Percentiles rank a stretch among this genome's conserved stretches.
Evolutionary conservation across 2,329 filamentous ascomycete genomes (phyloP).

Genomic region (Colletotrichum sp.): DNA sequence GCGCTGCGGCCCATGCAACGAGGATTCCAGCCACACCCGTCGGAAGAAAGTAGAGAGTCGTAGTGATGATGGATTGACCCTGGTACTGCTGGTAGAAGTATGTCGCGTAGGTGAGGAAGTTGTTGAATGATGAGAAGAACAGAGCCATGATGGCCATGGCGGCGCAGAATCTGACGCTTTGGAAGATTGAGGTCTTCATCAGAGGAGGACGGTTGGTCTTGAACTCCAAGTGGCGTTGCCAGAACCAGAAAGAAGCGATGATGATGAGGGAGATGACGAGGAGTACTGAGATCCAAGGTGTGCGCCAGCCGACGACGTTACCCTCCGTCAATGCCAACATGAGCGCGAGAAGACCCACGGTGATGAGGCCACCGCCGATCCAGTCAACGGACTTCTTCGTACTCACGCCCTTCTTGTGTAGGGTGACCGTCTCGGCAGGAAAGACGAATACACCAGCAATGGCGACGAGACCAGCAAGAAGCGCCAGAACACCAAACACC

Average conservation of each 20-base stretch:
- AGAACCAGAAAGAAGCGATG: constrained; percentile 60
- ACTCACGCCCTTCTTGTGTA: constrained; percentile 28
- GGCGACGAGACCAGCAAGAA: constrained; percentile 62
- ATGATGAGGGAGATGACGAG: constrained; percentile 64
- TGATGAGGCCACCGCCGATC: constrained; percentile 69
- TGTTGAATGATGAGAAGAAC: constrained; percentile 73
- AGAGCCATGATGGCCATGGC: constrained; percentile 70
- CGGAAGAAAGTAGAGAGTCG: constrained; percentile 72
- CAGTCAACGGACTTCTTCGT: constrained; percentile 64
- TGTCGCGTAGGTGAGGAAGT: constrained; percentile 70
- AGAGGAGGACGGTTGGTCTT: constrained; percentile 57
- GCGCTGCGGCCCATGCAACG: constrained; percentile 61
- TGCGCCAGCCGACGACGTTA: constrained; percentile 71
- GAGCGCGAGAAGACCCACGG: constrained; percentile 64
- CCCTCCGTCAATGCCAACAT: constrained; percentile 73
- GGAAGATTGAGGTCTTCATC: constrained; percentile 72
- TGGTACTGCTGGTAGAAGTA: constrained; percentile 76
- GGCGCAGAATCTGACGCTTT: constrained; percentile 62
- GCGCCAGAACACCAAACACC: constrained; percentile 69
- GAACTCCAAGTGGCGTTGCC: constrained; percentile 66
- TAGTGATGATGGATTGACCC: constrained; percentile 65
- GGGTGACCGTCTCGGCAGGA: constrained; percentile 50
- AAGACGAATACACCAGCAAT: constrained; percentile 64
- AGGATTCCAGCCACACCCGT: constrained; percentile 65
- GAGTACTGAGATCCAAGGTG: constrained; percentile 64